Evolutionary conservation across 352 stramenopile genomes (phyloP).

Genomic region (Salisapilia sapeloensis): DNA sequence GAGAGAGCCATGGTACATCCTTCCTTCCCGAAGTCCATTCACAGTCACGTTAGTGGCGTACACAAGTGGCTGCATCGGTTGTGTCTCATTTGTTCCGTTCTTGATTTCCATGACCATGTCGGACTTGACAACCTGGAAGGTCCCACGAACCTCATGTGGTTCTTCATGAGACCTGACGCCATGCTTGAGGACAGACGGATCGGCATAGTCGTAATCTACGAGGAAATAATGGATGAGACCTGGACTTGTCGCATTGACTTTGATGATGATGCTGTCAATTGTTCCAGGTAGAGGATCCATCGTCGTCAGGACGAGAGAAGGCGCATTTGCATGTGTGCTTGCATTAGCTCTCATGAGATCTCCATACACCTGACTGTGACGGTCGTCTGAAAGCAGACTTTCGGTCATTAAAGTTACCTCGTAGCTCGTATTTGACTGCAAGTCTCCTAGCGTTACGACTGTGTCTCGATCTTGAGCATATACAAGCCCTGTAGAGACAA

Average conservation of each 20-base stretch:
- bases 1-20: constrained; percentile 60
- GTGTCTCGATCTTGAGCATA: background rate
- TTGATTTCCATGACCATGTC: constrained; percentile 49
- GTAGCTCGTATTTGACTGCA: constrained; percentile 40
- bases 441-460: constrained; percentile 6
- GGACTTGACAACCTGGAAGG: constrained; percentile 12
- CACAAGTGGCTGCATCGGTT: constrained; percentile 30
- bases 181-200: constrained; percentile 27
- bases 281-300: constrained; percentile 17
- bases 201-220: constrained; percentile 56
- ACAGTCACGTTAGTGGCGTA: constrained; percentile 46
- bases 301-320: constrained; percentile 39
- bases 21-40: constrained; percentile 13
- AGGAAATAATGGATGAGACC: constrained; percentile 58
- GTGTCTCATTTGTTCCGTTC: constrained; percentile 57
- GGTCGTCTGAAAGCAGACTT: too few relatives aligned
- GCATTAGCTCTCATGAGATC: constrained; percentile 9
- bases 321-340: constrained; percentile 32
- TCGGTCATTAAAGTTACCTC: constrained; percentile 28
- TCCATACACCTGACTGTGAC: constrained; percentile 28
- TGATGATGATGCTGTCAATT: constrained; percentile 34
- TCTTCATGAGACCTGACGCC: constrained; percentile 1
- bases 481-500: background rate
- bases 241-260: constrained; percentile 41
- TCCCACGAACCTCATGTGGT: constrained; percentile 21